Conservation (phyloP, 495 filamentous ascomycete genomes). For the Darksidea phi region DNA sequence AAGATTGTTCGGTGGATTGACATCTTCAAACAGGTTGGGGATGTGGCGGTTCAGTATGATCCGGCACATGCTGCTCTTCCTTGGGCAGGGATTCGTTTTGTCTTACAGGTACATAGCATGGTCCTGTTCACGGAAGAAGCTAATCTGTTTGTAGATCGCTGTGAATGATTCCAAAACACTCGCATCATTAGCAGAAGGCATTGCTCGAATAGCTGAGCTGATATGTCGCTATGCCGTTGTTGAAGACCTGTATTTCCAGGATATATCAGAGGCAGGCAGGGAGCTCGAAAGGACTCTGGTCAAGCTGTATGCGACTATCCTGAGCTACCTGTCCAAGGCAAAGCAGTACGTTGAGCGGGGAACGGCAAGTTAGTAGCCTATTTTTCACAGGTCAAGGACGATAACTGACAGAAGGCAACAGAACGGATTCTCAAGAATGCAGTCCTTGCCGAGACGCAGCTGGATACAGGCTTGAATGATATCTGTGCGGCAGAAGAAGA, state of each 20-base stretch:
- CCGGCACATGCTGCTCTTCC: slow-evolving; percentile 47
- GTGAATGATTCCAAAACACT: slow-evolving; percentile 31
- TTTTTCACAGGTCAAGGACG: too few species aligned
- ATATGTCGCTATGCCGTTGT: slow-evolving; percentile 37
- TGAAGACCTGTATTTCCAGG: slow-evolving; percentile 38
- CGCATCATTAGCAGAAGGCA: slow-evolving; percentile 31
- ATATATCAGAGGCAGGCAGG: slow-evolving; percentile 1
- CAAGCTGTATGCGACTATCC: slow-evolving; percentile 21
- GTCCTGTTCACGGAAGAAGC: neutral
- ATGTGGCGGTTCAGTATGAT: slow-evolving; percentile 45
- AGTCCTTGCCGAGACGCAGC: slow-evolving; percentile 6
- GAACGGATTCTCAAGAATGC: slow-evolving; percentile 8
- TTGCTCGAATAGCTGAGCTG: slow-evolving; percentile 37
- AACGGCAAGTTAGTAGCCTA: slow-evolving; percentile 17
- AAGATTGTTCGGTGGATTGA: slow-evolving; percentile 45
- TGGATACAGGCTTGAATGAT: slow-evolving; percentile 12
- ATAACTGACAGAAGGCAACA: too few species aligned
- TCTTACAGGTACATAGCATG: slow-evolving; percentile 42
- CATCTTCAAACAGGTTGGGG: slow-evolving; percentile 46
- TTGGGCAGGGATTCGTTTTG: slow-evolving; percentile 48
- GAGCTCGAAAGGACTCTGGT: slow-evolving; percentile 18
- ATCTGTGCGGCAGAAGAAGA: slow-evolving; percentile 9
- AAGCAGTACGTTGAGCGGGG: slow-evolving; percentile 27
- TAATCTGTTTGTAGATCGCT: slow-evolving; percentile 25
- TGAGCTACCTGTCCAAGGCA: slow-evolving; percentile 22